These are phyloP conservation scores for Pleurotus sapidus DNA, from an alignment of 768 basidiomycete genomes.

Conservation along the genomic window DNA sequence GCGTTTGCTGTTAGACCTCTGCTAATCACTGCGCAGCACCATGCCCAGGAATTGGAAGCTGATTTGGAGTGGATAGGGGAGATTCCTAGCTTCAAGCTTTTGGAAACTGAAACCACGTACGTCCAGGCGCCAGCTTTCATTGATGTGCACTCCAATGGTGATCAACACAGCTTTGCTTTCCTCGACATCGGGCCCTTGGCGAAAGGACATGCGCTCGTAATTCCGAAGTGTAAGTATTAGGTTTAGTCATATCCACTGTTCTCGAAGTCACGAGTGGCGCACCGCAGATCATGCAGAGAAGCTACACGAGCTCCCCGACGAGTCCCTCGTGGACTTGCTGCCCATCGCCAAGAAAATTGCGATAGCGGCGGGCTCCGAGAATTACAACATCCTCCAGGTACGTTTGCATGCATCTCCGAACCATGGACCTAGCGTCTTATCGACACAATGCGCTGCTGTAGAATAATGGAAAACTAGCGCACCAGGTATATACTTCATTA, in stretches of 20 bases:
- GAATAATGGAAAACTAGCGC: slow-evolving; percentile 56
- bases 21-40: too few species aligned
- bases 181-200: slow-evolving; percentile 90
- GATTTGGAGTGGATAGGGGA: slow-evolving; percentile 56
- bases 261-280: neutral
- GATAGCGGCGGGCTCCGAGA: slow-evolving; percentile 61
- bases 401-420: neutral
- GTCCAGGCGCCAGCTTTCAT: slow-evolving; percentile 19
- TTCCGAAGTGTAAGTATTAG: slow-evolving; percentile 77
- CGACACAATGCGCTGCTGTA: neutral
- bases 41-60: neutral
- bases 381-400: slow-evolving; percentile 84
- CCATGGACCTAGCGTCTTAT: neutral
- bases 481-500: slow-evolving; percentile 37
- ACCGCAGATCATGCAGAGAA: slow-evolving; percentile 78
- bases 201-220: slow-evolving; percentile 88
- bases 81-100: slow-evolving; percentile 84
- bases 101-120: slow-evolving; percentile 72
- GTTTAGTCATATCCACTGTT: neutral
- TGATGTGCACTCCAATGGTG: too few species aligned
- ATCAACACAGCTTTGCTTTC: slow-evolving; percentile 66
- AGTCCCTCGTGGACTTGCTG: slow-evolving; percentile 72
- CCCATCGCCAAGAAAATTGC: slow-evolving; percentile 89
- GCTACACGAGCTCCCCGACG: slow-evolving; percentile 85
- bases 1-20: slow-evolving; percentile 4